Base-by-base conservation (phyloP, 805 yeast species). In the Isabelozyma heimii region DNA sequence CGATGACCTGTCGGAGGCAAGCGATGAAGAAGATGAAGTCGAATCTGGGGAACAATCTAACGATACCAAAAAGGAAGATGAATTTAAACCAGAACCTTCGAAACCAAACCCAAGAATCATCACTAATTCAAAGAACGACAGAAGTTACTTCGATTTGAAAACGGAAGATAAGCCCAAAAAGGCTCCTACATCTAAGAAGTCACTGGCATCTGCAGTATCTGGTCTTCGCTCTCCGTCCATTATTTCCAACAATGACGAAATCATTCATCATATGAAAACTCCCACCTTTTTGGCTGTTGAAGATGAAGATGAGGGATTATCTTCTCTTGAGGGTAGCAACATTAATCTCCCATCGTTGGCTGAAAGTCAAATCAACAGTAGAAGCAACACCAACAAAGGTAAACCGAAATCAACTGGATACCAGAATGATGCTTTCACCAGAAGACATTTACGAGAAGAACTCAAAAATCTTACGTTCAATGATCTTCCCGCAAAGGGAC, bases 401-500 rank as follows among this genome's bases (percentile, higher is more conserved):
- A 40, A n/a, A 26, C 20, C 24, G 10, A 27, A 26, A 15, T 15
- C 35, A 15, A 13, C 20, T 7, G 49, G 44, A 13, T 38, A 33
- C 26, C 20, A 47, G 12, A 33, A 35, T n/a, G 47, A 44, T 20
- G 53, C 49, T 8, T 54, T 71, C 8, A 70, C 73, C 1, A 62
- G 58, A 38, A 70, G 64, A 49, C 69, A 73, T 47, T 56, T 74
- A 44, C 70, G 68, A 52, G 63, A 65, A 41, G 79, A 73, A 51
- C 57, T 74, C 38, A 63, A 60, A 26, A 59, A 56, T 17, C 58
- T 74, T 37, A 79, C 87, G 1, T 91, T 91, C 67, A 87, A 90
- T 62, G 94, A 89, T 52, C 67, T 92, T n/a, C 96, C 97, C 0
- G 94, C 96, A 8, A 82, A 83, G 55, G 94, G 95, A 0, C 99